Evolutionary conservation across 2,329 filamentous ascomycete genomes (phyloP), one percentile per base, ranked within the genome.

Genomic region (Drechslera avenae): DNA sequence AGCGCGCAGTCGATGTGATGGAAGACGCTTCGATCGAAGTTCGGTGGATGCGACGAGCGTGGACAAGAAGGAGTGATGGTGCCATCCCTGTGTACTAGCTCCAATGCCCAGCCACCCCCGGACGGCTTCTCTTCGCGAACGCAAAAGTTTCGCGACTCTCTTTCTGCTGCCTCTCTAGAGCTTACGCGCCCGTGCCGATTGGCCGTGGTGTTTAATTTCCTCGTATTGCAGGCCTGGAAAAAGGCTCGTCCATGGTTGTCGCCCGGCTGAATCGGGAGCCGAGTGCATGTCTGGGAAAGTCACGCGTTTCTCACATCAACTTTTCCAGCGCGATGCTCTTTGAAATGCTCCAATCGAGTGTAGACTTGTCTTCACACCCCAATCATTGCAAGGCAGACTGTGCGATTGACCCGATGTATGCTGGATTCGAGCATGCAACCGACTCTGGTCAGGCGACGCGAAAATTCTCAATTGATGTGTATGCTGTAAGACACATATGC

Each of bases 1-100:
- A 23, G 33, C 46, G 55, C 46, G 55, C 48, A 50, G 56, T 53
- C 52, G 52, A 58, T 46, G 55, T 52, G 58, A 61, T 58, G 54
- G 47, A 62, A 39, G 40, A 16, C 43, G 35, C 17, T 41, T 39
- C 31, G 40, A 47, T 57, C 52, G 46, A 60, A 39, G 44, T 16
- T 46, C 30, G 17, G 34, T 35, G 26, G 40, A 46, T 55, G 56
- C 53, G 57, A 52, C 40, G 39, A 40, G 43, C 48, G 45, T 45
- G 28, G 54, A 52, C 40, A 39, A 49, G 42, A 44, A 50, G 52
- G 47, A 51, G 39, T 40, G 45, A 59, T 42, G 34, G 13, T 28
- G 44, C 47, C 50, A 55, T 57, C 54, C 54, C 51, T 55, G 54
- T 57, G 54, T 52, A 52, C 51, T 52, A 57, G 49, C 33, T 33